Percentiles rank a stretch among this genome's conserved stretches.
Conservation (phyloP, 1,139 yeast genomes). For the Yarrowia galli region DNA sequence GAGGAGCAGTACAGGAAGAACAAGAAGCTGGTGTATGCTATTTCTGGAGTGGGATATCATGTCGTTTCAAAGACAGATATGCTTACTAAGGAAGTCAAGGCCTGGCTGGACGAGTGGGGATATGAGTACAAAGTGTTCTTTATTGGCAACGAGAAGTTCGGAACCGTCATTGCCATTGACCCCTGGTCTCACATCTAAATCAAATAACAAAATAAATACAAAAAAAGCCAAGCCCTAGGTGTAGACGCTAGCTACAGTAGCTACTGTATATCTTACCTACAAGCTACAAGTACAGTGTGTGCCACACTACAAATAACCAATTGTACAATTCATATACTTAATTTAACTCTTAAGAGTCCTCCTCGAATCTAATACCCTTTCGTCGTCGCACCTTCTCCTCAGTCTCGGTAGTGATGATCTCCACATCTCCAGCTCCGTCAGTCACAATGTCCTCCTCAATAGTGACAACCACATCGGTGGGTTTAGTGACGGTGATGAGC, state of each 20-base stretch:
- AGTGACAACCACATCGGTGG: constrained; percentile 25
- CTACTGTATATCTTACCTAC: no score
- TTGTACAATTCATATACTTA: constrained; percentile 10
- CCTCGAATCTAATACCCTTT: constrained; percentile 40
- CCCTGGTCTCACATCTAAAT: constrained; percentile 50
- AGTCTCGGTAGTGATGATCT: constrained; percentile 36
- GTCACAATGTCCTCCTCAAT: constrained; percentile 17
- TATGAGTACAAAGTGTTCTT: constrained; percentile 51
- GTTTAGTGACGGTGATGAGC: constrained; percentile 55
- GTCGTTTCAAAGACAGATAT: constrained; percentile 46
- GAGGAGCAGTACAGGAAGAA: constrained; percentile 44
- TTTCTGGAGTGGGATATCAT: constrained; percentile 50
- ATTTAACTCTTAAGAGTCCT: constrained; percentile 25
- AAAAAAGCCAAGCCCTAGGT: no score
- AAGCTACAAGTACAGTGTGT: no score
- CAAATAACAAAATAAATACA: constrained; percentile 16
- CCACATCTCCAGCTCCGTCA: constrained; percentile 37
- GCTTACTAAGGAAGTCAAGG: constrained; percentile 48
- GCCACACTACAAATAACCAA: no score
- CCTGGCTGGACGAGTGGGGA: constrained; percentile 51
- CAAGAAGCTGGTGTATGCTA: constrained; percentile 50
- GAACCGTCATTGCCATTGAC: constrained; percentile 53
- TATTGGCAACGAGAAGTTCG: constrained; percentile 48
- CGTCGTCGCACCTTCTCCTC: constrained; percentile 38
- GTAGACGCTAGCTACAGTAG: no score